Base-by-base conservation (phyloP, 2,329 filamentous ascomycete species). In the Paramyrothecium sp. region DNA sequence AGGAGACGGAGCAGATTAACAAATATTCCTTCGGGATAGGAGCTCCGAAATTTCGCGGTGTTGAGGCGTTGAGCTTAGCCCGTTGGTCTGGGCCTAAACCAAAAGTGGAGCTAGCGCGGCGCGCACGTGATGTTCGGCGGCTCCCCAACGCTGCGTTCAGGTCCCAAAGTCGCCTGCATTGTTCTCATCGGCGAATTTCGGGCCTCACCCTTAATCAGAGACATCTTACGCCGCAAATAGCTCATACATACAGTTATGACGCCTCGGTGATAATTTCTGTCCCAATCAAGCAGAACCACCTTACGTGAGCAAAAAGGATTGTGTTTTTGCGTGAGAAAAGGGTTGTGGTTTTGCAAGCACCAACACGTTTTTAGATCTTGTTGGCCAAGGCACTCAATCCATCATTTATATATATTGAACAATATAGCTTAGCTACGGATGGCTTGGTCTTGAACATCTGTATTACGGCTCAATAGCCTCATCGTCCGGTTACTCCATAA, bases 11-110 rank as follows among this genome's bases (percentile, higher is more conserved):
- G 38, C 38, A 44, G 38, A 19, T 44, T 63, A 63, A 66, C 65
- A 66, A 66, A 68, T 66, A 68, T 64, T 70, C 67, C 63, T 63
- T 64, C 62, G 59, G 65, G 64, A 60, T 38, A 57, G 67, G 64
- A 73, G 71, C 73, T 75, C 70, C 73, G 72, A 76, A 75, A 77
- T 74, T 76, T 77, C 72, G 71, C 72, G 69, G 71, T 71, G 73
- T 75, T 75, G 73, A 71, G 73, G 38, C 67, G 70, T 74, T 73
- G 71, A 73, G 72, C 67, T 72, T 65, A 65, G 63, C 65, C 71
- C 74, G 73, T 76, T 76, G 74, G 68, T 69, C 60, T n/a, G 38
- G 58, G 57, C 56, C 72, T 75, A 76, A 59, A 44, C 69, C 61
- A 11, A 10, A 61, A 56, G 8, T 13, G 61, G 59, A 13, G 20